Percentiles rank a stretch among this genome's conserved stretches.
phyloP scores from a whole-genome alignment of 345 rosid genomes.

The Eucalyptus tenuipes region DNA sequence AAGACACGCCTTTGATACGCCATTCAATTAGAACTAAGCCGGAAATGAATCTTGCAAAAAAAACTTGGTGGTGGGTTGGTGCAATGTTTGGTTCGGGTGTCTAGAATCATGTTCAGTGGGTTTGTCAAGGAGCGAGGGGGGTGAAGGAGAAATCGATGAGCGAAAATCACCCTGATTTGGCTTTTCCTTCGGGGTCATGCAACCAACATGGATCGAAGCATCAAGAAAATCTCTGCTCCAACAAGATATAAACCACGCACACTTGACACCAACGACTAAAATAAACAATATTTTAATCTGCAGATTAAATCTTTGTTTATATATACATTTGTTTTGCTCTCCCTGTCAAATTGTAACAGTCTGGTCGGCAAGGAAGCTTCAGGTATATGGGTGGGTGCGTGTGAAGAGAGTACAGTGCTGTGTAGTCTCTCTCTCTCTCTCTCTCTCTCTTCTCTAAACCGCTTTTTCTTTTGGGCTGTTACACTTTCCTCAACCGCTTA shows the following conservation, averaged over 20 bases:
- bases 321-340: background rate
- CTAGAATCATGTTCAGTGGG: background rate
- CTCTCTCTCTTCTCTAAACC: background rate
- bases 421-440: background rate
- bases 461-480: background rate
- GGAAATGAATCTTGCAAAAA: background rate
- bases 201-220: background rate
- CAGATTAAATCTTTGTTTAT: background rate
- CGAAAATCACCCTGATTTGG: background rate
- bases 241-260: background rate
- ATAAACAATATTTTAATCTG: background rate
- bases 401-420: background rate
- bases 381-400: background rate
- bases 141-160: background rate
- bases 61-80: background rate
- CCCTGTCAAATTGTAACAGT: background rate
- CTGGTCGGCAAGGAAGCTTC: conserved; percentile 13
- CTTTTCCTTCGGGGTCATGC: background rate
- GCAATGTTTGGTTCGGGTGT: background rate
- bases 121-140: background rate
- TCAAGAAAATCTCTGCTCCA: background rate
- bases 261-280: background rate
- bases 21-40: background rate
- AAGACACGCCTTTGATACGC: background rate
- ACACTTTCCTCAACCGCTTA: background rate